A percentile compares a stretch with the other conserved stretches of the same genome.
phyloP scores from a whole-genome alignment of 2,329 filamentous ascomycete genomes.

The Apiospora malaysiana region DNA sequence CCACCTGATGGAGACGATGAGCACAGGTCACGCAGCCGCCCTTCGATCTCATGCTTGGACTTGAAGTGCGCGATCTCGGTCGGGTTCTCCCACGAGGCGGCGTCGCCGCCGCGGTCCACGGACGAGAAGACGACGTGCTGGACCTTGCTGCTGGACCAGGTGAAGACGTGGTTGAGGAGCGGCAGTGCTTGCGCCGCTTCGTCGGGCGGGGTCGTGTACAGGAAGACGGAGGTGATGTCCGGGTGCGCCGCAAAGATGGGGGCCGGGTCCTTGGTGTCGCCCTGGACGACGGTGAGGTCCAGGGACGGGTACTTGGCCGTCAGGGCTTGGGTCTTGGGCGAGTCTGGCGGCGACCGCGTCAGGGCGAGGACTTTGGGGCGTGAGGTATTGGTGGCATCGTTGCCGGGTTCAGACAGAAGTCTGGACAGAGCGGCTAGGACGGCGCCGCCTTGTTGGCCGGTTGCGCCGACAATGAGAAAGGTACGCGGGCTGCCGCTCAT shows the following conservation, averaged over 20 bases:
- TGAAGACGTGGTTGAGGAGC: constrained; percentile 42
- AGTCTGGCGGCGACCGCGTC: constrained; percentile 32
- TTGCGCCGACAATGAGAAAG: constrained; percentile 45
- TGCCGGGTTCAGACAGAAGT: constrained; percentile 21
- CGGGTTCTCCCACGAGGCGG: constrained; percentile 52
- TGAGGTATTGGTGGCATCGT: constrained; percentile 33
- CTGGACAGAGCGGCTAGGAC: constrained; percentile 36
- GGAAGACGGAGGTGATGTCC: constrained; percentile 40
- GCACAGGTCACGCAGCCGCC: constrained; percentile 52
- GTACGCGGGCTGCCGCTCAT: constrained; percentile 22
- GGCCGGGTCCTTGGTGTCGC: constrained; percentile 39
- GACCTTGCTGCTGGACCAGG: constrained; percentile 46
- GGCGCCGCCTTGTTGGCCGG: constrained; percentile 43
- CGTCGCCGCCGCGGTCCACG: constrained; percentile 67
- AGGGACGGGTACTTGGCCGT: constrained; percentile 30
- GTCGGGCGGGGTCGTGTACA: constrained; percentile 40
- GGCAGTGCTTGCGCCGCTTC: constrained; percentile 44
- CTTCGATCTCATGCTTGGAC: constrained; percentile 64
- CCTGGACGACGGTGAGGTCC: constrained; percentile 41
- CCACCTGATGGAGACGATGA: no score
- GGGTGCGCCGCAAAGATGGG: constrained; percentile 42
- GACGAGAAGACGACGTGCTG: constrained; percentile 66
- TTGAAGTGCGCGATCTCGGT: constrained; percentile 64
- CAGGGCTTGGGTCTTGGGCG: constrained; percentile 40
- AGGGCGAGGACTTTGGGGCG: constrained; percentile 41